Conservation (phyloP, 2,329 filamentous ascomycete species). For the Mariannaea elegans region DNA sequence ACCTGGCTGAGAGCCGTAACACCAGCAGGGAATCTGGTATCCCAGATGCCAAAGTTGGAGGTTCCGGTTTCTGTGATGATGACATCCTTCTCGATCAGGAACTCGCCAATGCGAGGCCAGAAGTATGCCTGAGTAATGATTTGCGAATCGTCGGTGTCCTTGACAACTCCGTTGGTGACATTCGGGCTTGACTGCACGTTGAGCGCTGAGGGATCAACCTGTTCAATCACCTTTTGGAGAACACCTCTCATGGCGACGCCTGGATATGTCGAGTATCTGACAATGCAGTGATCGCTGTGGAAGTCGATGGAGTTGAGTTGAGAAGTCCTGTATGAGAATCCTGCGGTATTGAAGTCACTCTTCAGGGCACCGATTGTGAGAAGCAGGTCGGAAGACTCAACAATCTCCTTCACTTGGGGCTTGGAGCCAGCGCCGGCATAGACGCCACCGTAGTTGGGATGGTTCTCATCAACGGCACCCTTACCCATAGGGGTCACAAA, state of each 20-base stretch:
- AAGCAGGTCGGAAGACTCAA: constrained; percentile 76
- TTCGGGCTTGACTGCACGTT: constrained; percentile 61
- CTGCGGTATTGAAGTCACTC: constrained; percentile 84
- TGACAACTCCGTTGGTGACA: constrained; percentile 60
- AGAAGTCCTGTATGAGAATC: constrained; percentile 82
- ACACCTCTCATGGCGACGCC: constrained; percentile 82
- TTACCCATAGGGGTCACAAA: constrained; percentile 95
- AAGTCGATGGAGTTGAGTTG: constrained; percentile 84
- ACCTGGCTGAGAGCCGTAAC: constrained; percentile 85
- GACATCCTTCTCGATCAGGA: constrained; percentile 76
- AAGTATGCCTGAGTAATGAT: constrained; percentile 76
- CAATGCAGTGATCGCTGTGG: constrained; percentile 76
- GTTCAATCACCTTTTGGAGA: constrained; percentile 73
- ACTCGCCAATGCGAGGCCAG: constrained; percentile 80
- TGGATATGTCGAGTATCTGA: constrained; percentile 82
- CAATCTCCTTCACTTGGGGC: constrained; percentile 66
- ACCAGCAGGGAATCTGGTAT: constrained; percentile 79
- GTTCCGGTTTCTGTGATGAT: constrained; percentile 90
- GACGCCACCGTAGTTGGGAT: constrained; percentile 81
- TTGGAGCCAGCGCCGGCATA: constrained; percentile 83
- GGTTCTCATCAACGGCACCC: constrained; percentile 79
- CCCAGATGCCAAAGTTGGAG: constrained; percentile 87
- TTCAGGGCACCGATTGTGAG: constrained; percentile 74
- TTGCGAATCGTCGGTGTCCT: constrained; percentile 50
- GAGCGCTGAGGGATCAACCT: constrained; percentile 66